Conservation (phyloP, 768 basidiomycete genomes). For the Hortiboletus flavorubellus region DNA sequence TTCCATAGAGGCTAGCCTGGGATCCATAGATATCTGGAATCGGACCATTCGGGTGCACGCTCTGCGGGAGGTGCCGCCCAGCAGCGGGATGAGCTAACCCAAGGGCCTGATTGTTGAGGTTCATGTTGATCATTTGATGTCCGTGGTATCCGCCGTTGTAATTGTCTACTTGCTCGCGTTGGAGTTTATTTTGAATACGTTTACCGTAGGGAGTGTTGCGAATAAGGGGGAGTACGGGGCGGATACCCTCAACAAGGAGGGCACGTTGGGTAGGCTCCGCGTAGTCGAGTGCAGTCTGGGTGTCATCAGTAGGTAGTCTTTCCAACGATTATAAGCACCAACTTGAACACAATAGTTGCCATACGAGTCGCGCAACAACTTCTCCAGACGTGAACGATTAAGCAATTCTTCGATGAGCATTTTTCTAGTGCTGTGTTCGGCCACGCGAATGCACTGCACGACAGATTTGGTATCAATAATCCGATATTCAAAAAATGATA, state of each 20-base stretch:
- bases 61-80: constrained; percentile 56
- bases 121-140: constrained; percentile 59
- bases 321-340: constrained; percentile 16
- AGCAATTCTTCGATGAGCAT: constrained; percentile 92
- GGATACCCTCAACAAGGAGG: constrained; percentile 93
- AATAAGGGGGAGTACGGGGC: constrained; percentile 96
- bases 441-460: constrained; percentile 78
- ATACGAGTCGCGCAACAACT: constrained; percentile 92
- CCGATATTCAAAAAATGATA: background rate
- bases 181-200: constrained; percentile 97
- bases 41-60: constrained; percentile 48
- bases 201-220: constrained; percentile 99
- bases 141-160: constrained; percentile 55
- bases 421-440: constrained; percentile 92
- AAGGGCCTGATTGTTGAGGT: constrained; percentile 54
- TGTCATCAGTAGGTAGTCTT: constrained; percentile 15
- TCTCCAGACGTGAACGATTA: constrained; percentile 92
- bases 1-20: constrained; percentile 59
- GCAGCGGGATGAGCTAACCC: constrained; percentile 39
- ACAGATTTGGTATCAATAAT: background rate
- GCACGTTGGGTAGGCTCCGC: constrained; percentile 92
- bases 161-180: constrained; percentile 84
- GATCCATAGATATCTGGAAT: constrained; percentile 65
- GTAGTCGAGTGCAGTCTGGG: constrained; percentile 93
- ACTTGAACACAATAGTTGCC: constrained; percentile 95